Percentiles rank a stretch among this genome's conserved stretches.
These are phyloP conservation scores for Monilinia laxa DNA, from an alignment of 2,329 filamentous ascomycete genomes.

Conservation along the genomic window DNA sequence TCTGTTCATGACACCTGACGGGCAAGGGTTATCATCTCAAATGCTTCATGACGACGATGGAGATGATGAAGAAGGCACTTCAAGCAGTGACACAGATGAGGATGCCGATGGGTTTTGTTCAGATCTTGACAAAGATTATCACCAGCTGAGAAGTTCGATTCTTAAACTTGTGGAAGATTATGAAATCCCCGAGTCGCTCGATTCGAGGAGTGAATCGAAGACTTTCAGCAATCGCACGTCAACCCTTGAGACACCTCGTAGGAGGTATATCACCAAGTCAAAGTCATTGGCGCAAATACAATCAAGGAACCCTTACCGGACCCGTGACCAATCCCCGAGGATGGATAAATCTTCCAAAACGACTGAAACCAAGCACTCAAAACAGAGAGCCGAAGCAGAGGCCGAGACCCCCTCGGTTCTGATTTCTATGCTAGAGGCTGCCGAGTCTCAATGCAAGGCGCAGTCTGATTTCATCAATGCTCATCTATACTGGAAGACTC, in stretches of 20 bases:
- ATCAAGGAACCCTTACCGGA: conserved; percentile 59
- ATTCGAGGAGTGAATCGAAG: conserved; percentile 57
- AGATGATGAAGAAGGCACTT: conserved; percentile 65
- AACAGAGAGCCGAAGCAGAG: conserved; percentile 32
- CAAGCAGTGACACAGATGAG: conserved; percentile 60
- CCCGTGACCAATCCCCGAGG: conserved; percentile 28
- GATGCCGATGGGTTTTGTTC: conserved; percentile 54
- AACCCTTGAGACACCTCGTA: conserved; percentile 49
- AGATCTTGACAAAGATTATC: conserved; percentile 75
- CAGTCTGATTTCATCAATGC: conserved; percentile 81
- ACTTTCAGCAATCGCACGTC: conserved; percentile 70
- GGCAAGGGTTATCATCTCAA: conserved; percentile 65
- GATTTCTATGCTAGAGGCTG: conserved; percentile 72
- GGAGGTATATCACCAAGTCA: conserved; percentile 59
- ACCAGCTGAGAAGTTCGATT: conserved; percentile 77
- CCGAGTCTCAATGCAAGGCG: conserved; percentile 72
- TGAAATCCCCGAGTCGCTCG: conserved; percentile 69
- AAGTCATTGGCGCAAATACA: conserved; percentile 49
- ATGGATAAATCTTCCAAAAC: conserved; percentile 26
- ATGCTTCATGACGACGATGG: conserved; percentile 72
- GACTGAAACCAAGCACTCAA: conserved; percentile 27
- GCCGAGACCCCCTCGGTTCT: conserved; percentile 53
- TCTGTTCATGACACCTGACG: conserved; percentile 73
- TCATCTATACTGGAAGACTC: conserved; percentile 80
- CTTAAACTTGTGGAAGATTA: conserved; percentile 79